Conservation (phyloP, 73 alveolate genomes). For the Tetrahymena thermophila region DNA sequence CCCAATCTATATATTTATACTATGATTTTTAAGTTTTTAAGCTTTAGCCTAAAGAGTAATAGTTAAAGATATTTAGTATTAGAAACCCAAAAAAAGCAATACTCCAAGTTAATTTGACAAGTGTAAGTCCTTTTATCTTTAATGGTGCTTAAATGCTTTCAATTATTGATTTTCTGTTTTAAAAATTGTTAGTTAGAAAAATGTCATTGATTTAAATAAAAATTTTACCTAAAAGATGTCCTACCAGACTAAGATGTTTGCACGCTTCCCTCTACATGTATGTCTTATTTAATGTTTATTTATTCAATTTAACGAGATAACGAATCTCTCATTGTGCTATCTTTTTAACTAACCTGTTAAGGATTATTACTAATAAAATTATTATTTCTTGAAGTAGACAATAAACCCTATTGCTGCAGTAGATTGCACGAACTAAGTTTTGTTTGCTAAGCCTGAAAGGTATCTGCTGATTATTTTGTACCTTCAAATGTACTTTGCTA, state of each 20-base stretch:
- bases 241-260: not conserved
- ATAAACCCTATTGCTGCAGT: not conserved
- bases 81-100: not conserved
- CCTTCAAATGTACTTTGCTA: not conserved
- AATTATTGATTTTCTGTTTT: not conserved
- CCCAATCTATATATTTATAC: not conserved
- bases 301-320: not conserved
- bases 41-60: not conserved
- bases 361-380: not conserved
- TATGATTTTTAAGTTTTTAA: not conserved
- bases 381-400: not conserved
- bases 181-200: too few relatives aligned
- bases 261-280: not conserved
- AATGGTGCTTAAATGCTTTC: not conserved
- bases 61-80: not conserved
- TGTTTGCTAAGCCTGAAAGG: not conserved
- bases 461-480: not conserved
- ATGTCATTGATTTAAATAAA: too few relatives aligned
- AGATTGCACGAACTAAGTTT: not conserved
- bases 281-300: not conserved
- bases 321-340: not conserved
- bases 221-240: not conserved
- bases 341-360: not conserved
- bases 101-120: not conserved
- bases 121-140: not conserved